phyloP scores from a whole-genome alignment of 331 rosid genomes.

The Saraca asoca region DNA sequence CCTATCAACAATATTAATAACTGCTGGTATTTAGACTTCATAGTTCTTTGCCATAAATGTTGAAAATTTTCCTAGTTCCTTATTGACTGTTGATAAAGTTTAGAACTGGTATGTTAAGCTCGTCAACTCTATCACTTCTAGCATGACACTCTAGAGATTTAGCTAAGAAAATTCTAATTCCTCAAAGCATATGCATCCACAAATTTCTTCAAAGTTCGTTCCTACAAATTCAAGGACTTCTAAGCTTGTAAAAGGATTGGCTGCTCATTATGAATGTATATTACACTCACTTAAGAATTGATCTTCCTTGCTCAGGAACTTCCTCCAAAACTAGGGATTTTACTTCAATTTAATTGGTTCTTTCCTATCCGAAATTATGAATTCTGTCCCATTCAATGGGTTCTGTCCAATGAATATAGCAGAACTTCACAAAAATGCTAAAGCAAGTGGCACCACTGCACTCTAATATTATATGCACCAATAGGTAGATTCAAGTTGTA shows the following conservation, averaged over 20 bases:
- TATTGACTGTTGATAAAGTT: slow-evolving; percentile 65
- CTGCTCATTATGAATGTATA: slow-evolving; percentile 62
- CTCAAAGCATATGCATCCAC: slow-evolving; percentile 50
- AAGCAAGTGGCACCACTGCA: no score
- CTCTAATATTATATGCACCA: no score
- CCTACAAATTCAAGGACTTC: slow-evolving; percentile 42
- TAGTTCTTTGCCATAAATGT: slow-evolving; percentile 35
- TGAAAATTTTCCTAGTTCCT: slow-evolving; percentile 47
- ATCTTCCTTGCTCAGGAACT: slow-evolving; percentile 72
- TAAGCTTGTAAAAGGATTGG: slow-evolving; percentile 38
- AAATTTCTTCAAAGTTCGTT: slow-evolving; percentile 46
- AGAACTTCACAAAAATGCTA: no score
- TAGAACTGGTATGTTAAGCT: slow-evolving; percentile 48
- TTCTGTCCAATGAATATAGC: no score
- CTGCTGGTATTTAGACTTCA: slow-evolving; percentile 4
- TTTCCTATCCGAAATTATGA: no score
- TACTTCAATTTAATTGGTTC: no score
- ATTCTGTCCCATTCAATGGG: no score
- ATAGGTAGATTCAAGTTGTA: no score
- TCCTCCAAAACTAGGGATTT: no score
- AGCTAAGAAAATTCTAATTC: slow-evolving; percentile 48
- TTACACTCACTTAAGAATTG: slow-evolving; percentile 91
- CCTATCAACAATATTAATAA: slow-evolving; percentile 42
- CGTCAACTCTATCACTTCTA: slow-evolving; percentile 45
- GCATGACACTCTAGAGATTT: slow-evolving; percentile 46